Evolutionary conservation across 2,329 filamentous ascomycete species (phyloP).

Genomic region (Alternaria metachromatica): DNA sequence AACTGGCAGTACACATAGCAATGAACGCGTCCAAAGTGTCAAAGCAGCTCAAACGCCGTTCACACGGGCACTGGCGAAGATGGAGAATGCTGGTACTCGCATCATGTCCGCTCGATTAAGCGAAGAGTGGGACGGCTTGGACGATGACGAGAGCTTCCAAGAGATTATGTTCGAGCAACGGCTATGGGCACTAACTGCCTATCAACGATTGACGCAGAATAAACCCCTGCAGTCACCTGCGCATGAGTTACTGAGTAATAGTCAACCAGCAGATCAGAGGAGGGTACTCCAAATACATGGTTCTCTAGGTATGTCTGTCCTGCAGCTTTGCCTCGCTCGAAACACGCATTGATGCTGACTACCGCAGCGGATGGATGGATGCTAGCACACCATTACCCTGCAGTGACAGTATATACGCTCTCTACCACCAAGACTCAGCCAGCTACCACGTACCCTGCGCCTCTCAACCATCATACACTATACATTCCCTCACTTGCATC

Average conservation of each 20-base stretch:
- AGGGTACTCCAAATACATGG: constrained; percentile 34
- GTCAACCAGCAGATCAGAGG: constrained; percentile 30
- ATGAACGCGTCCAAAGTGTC: constrained; percentile 17
- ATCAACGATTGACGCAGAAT: constrained; percentile 36
- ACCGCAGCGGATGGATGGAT: constrained; percentile 34
- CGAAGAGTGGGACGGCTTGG: constrained; percentile 38
- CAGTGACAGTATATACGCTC: constrained; percentile 32
- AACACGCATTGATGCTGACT: constrained; percentile 3
- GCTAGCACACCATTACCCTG: constrained; percentile 33
- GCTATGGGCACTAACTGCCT: constrained; percentile 36
- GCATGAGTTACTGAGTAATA: constrained; percentile 29
- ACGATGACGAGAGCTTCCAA: constrained; percentile 34
- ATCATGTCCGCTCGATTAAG: constrained; percentile 33
- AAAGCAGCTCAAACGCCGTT: constrained; percentile 29
- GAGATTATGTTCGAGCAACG: constrained; percentile 37
- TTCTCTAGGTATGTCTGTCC: constrained; percentile 24
- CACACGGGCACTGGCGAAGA: constrained; percentile 32
- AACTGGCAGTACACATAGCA: constrained; percentile 26
- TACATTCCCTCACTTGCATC: constrained; percentile 31
- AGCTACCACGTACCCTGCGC: constrained; percentile 33
- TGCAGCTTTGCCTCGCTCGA: neutral
- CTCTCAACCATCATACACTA: constrained; percentile 36
- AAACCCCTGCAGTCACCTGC: constrained; percentile 36
- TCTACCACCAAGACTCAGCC: constrained; percentile 27
- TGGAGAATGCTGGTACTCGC: constrained; percentile 33